A percentile compares a stretch with the other conserved stretches of the same genome.
These are phyloP conservation scores for Silene latifolia DNA, from an alignment of 148 eudicot species.

Conservation along the genomic window DNA sequence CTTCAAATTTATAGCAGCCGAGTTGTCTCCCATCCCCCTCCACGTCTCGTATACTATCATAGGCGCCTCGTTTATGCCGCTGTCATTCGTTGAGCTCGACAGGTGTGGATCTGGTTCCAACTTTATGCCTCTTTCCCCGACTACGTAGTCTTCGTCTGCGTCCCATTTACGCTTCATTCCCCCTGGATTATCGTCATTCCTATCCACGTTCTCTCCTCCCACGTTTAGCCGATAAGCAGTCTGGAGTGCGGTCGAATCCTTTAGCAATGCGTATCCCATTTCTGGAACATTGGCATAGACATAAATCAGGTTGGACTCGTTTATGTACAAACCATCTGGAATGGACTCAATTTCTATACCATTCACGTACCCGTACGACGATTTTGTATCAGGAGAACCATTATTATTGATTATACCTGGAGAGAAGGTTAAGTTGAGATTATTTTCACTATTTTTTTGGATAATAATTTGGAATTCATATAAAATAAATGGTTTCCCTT, in stretches of 20 bases:
- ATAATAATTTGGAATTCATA: conserved; percentile 13
- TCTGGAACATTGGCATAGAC: not conserved
- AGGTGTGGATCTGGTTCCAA: not conserved
- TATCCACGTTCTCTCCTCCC: conserved; percentile 13
- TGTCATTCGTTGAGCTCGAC: not conserved
- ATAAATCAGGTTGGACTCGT: not conserved
- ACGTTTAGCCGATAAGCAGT: conserved; percentile 29
- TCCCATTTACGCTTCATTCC: conserved; percentile 38
- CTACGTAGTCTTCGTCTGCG: conserved; percentile 17
- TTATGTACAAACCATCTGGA: conserved; percentile 34
- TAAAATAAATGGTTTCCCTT: too few species aligned
- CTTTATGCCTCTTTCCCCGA: not conserved
- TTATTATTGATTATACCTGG: too few species aligned
- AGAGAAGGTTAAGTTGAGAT: conserved; percentile 29
- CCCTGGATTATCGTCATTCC: conserved; percentile 7
- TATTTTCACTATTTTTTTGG: conserved; percentile 17
- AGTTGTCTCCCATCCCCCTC: conserved; percentile 2
- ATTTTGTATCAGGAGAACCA: not conserved
- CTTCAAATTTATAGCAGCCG: not conserved
- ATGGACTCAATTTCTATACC: conserved; percentile 47
- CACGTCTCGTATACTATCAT: conserved; percentile 24
- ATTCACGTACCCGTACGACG: conserved; percentile 46
- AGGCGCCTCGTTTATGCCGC: conserved; percentile 26
- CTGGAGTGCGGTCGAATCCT: conserved; percentile 31
- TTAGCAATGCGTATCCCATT: not conserved